A percentile compares a stretch with the other conserved stretches of the same genome.
These are phyloP conservation scores for Fulvia fulva DNA, from an alignment of 2,329 filamentous ascomycete species.

Conservation along the genomic window DNA sequence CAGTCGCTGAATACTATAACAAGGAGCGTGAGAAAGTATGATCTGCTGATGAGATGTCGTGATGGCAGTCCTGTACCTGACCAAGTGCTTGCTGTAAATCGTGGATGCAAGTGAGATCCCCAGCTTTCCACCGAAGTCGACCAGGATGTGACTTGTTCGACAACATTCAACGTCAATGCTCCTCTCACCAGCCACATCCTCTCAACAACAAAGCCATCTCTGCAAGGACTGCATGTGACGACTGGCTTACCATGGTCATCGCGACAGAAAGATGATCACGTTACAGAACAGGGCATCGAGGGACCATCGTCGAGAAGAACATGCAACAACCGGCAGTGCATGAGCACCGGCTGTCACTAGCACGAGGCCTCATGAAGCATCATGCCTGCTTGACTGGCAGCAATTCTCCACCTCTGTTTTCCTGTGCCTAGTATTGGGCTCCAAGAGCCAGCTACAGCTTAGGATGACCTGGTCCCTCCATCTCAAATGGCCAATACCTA, in stretches of 20 bases:
- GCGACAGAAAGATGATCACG: not conserved
- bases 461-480: not conserved
- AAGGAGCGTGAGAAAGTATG: not conserved
- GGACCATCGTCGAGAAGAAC: not conserved
- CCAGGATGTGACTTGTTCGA: not conserved
- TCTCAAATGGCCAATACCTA: not conserved
- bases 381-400: slow-evolving; percentile 1
- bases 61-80: not conserved
- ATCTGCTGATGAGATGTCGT: not conserved
- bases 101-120: not conserved
- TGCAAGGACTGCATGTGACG: not conserved
- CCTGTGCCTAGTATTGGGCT: not conserved
- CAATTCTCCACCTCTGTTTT: slow-evolving; percentile 1
- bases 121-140: not conserved
- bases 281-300: not conserved
- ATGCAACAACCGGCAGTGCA: not conserved
- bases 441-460: not conserved
- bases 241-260: not conserved
- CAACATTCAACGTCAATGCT: not conserved
- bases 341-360: slow-evolving; percentile 5
- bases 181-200: not conserved
- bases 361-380: slow-evolving; percentile 6
- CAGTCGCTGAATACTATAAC: not conserved
- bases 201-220: not conserved
- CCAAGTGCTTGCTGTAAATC: not conserved